Base-by-base conservation (phyloP, 495 filamentous ascomycete genomes). In the Daldinia caldariorum region DNA sequence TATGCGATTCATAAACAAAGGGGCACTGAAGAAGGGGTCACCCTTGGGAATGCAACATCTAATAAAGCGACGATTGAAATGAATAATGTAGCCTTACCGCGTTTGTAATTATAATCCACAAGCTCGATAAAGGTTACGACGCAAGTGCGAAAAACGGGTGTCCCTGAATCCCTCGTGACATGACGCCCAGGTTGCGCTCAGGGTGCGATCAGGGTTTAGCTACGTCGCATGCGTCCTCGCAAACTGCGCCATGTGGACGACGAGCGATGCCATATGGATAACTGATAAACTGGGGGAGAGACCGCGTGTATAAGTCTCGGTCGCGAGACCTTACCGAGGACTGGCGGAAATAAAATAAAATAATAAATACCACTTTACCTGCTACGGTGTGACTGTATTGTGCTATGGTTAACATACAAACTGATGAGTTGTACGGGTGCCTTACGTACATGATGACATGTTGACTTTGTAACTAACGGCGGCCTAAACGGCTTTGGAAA, bases 81-180 rank as follows among this genome's bases (percentile, higher is more conserved):
- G 37, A 54, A 26, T n/a, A 39, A 37, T 53, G 16, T 34, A 1
- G 31, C 16, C 58, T 61, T 66, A 57, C 67, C 68, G 29, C 32
- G 35, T 63, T 67, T 64, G 63, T 63, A 54, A 67, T n/a, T 56
- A 47, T 29, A 41, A 39, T 62, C 41, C 16, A 60, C 29, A 34
- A 29, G 32, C n/a, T 35, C 63, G 63, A 63, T 29, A 43, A 26
- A 59, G 45, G 65, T 68, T 68, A 68, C 69, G 69, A 68, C 69
- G 61, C 69, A 61, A 66, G 43, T 69, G 65, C 61, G 61, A 47
- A 67, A 67, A 66, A 45, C 54, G 69, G 35, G 56, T 64, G 49
- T 64, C 49, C 57, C 57, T 72, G 62, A 66, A 65, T 62, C 57
- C 70, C 70, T 64, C 70, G 70, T 72, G 70, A 72, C 61, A 50